A percentile compares a stretch with the other conserved stretches of the same genome.
Conservation (phyloP, 2,329 filamentous ascomycete genomes). For the Hymenoscyphus fructigenus region DNA sequence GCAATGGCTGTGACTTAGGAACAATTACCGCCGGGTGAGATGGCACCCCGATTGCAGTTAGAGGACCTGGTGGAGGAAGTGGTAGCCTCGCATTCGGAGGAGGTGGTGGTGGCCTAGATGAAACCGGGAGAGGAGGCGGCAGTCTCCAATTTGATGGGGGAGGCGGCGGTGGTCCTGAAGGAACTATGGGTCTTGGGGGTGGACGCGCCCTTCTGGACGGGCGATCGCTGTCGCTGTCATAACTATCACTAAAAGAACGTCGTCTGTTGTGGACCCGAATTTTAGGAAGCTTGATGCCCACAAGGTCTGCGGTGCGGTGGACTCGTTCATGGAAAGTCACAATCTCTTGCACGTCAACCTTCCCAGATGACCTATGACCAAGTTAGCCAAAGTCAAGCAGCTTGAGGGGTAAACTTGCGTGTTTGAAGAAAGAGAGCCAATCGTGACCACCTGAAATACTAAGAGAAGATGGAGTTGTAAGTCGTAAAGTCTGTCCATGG, state of each 20-base stretch:
- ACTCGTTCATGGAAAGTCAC: slow-evolving; percentile 28
- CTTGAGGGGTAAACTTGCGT: slow-evolving; percentile 17
- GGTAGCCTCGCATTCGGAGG: no score
- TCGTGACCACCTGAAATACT: slow-evolving; percentile 27
- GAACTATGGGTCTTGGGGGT: neutral
- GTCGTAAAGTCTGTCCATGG: slow-evolving; percentile 22
- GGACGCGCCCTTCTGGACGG: slow-evolving; percentile 12
- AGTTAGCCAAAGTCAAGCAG: neutral
- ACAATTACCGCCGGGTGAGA: neutral
- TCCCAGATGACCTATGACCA: slow-evolving; percentile 21
- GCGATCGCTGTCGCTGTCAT: slow-evolving; percentile 12
- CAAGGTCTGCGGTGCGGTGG: slow-evolving; percentile 22
- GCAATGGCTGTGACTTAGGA: neutral
- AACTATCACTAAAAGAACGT: slow-evolving; percentile 10
- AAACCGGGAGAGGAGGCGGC: neutral
- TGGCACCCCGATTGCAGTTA: neutral
- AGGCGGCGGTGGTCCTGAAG: slow-evolving; percentile 8
- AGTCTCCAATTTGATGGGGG: neutral
- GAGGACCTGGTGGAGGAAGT: neutral
- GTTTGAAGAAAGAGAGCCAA: slow-evolving; percentile 23
- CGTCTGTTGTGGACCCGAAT: neutral
- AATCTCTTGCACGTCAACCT: slow-evolving; percentile 26
- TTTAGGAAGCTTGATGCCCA: slow-evolving; percentile 19
- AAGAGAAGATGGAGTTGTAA: slow-evolving; percentile 30
- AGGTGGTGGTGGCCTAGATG: neutral